Percentiles rank a stretch among this genome's conserved stretches.
Evolutionary conservation across 2,329 filamentous ascomycete genomes (phyloP).

Genomic region (Fonsecaea pedrosoi): DNA sequence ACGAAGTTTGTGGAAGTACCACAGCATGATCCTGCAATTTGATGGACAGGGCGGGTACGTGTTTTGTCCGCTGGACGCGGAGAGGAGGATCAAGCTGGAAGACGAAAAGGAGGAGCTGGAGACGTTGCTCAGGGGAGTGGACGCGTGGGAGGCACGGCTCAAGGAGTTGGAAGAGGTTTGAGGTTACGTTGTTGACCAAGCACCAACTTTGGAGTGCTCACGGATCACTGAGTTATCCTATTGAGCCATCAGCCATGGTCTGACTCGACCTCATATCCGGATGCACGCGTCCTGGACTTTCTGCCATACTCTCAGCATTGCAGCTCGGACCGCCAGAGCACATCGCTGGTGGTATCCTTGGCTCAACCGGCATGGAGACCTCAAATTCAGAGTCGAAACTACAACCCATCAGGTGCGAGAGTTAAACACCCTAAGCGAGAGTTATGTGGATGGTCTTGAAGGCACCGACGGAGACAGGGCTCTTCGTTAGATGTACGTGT

Average conservation of each 20-base stretch:
- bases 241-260: background rate
- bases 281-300: no score
- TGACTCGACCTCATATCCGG: no score
- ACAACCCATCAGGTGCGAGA: no score
- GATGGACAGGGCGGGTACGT: constrained; percentile 92
- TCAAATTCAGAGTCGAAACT: no score
- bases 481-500: no score
- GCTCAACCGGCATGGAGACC: no score
- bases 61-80: constrained; percentile 88
- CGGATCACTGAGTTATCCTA: background rate
- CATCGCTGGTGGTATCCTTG: no score
- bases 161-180: constrained; percentile 34
- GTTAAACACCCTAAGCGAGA: no score
- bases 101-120: constrained; percentile 97
- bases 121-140: constrained; percentile 80
- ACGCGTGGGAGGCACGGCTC: constrained; percentile 84
- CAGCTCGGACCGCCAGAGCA: no score
- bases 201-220: background rate
- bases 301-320: background rate
- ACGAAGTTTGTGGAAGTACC: constrained; percentile 93
- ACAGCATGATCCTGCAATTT: constrained; percentile 92
- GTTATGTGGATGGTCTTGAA: no score
- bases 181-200: background rate
- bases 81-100: constrained; percentile 81
- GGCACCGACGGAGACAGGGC: no score